Base-by-base conservation (phyloP, 768 basidiomycete species). In the Chalciporus chontae region DNA sequence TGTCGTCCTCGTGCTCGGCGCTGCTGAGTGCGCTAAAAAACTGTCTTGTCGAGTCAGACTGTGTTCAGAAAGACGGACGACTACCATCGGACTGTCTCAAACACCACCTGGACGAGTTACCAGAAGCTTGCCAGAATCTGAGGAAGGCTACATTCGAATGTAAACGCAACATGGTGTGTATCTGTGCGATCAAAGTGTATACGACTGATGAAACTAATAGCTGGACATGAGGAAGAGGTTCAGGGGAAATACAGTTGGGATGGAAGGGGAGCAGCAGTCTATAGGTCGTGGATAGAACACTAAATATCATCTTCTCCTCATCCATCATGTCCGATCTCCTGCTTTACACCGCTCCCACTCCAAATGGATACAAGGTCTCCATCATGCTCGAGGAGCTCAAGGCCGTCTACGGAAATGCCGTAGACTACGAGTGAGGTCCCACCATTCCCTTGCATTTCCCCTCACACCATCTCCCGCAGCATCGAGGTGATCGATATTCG, bases 31-130 rank as follows among this genome's bases (percentile, higher is more conserved):
- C 90, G 31, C 78, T 95, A 62, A 93, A 90, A 60, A 80, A 87
- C 51, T 95, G 93, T 59, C 68, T 95, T 5, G 76, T 94, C 62
- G 80, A 78, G 60, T 90, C 91, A 0, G 90, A 94, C 62, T 95
- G 93, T 64, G 93, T 95, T 43, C 66, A 87, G 19, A 89, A 88
- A 63, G 74, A 91, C 27, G 81, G 85, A 3, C 70, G 74, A 47
- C 73, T 88, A n/a, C 93, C 93, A 7, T 92, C 90, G 0, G 87
- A 90, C 27, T 95, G 93, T 68, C 76, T 95, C 42, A 82, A 78
- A 59, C 63, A 88, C 23, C 88, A 94, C 68, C 71, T 69, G 19
- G 73, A 84, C 47, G 85, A 91, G 54, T 76, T 95, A 21, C 91
- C 93, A 2, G 83, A 87, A 57, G 77, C 86, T 58, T 95, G 93